Evolutionary conservation across 352 stramenopile species (phyloP).

Genomic region (Peronospora farinosa): DNA sequence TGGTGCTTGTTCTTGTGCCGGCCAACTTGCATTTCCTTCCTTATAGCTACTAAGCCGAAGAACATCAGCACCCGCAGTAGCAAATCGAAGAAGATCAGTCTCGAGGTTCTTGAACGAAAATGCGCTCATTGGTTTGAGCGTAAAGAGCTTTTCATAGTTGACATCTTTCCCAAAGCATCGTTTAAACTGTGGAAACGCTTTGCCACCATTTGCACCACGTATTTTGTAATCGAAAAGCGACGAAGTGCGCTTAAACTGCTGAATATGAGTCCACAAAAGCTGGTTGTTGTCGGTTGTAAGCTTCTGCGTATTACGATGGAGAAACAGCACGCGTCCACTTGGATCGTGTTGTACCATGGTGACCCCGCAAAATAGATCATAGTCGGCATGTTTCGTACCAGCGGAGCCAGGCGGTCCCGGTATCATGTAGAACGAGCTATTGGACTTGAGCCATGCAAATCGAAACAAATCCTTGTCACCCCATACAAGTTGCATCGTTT

Average conservation of each 20-base stretch:
- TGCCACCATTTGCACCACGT: constrained; percentile 54
- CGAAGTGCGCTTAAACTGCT: constrained; percentile 46
- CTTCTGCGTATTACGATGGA: constrained; percentile 70
- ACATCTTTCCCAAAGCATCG: constrained; percentile 66
- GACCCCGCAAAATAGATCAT: constrained; percentile 62
- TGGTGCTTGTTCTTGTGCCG: too few relatives aligned
- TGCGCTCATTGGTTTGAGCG: constrained; percentile 54
- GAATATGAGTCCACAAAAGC: constrained; percentile 52
- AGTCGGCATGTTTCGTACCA: constrained; percentile 38
- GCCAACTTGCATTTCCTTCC: too few relatives aligned
- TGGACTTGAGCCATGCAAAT: constrained; percentile 71
- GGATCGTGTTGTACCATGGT: constrained; percentile 72
- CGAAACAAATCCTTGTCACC: constrained; percentile 82
- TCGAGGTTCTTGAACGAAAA: constrained; percentile 64
- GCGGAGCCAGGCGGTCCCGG: constrained; percentile 39
- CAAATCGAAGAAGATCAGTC: constrained; percentile 41
- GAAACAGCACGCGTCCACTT: constrained; percentile 48
- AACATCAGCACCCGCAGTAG: constrained; percentile 32
- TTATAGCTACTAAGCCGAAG: too few relatives aligned
- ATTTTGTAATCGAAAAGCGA: constrained; percentile 43
- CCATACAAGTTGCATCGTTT: constrained; percentile 56
- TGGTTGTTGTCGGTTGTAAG: constrained; percentile 42
- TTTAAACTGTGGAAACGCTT: constrained; percentile 63
- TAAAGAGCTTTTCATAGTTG: constrained; percentile 61
- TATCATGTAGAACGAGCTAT: constrained; percentile 65